Base-by-base conservation (phyloP, 306 rosid species). In the Cucumis hystrix region DNA sequence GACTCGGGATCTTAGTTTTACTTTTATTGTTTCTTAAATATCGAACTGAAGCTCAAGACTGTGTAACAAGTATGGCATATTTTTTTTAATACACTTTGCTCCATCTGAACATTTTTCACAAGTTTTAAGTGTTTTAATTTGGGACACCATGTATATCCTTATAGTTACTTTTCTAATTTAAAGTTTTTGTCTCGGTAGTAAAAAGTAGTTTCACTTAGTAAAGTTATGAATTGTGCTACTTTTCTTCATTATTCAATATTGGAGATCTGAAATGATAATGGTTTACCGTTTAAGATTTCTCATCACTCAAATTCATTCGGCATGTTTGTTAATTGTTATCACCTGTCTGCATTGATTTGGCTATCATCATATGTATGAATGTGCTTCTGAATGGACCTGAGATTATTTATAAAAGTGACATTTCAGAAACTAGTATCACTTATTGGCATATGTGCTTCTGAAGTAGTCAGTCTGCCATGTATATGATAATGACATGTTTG, bases 221-320 rank as follows among this genome's bases (percentile, higher is more conserved):
- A 69, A 69, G 58, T 69, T 69, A 69, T 43, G 13, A 45, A 11
- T 69, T 69, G 39, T 69, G 75, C 57, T 21, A 69, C 75, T 69
- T 69, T 68, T 69, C 57, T 69, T 69, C 56, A 11, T 68, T 41
- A 68, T 68, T 12, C 56, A 69, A 69, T 21, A 69, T 43, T 69
- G 75, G 75, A 69, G 75, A 67, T 69, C 52, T 69, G 75, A 45
- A 69, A 45, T 4, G 7, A 47, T 47, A 56, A 43, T 45, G 51
- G 73, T 10, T 66, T 66, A 66, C 73, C 10, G 30, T 39, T 40
- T 39, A 66, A n/a, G 17, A 16, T 18, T 67, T 40, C 18, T 51
- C 35, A 40, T 67, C 54, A 41, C 21, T 41, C 23, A 54, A 41
- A 69, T 12, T 45, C 56, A 23, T 70, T 23, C 58, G 15, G 75